Evolutionary conservation across 192 early-diverging fungal genomes (phyloP).

Genomic region (Coemansia interrupta): DNA sequence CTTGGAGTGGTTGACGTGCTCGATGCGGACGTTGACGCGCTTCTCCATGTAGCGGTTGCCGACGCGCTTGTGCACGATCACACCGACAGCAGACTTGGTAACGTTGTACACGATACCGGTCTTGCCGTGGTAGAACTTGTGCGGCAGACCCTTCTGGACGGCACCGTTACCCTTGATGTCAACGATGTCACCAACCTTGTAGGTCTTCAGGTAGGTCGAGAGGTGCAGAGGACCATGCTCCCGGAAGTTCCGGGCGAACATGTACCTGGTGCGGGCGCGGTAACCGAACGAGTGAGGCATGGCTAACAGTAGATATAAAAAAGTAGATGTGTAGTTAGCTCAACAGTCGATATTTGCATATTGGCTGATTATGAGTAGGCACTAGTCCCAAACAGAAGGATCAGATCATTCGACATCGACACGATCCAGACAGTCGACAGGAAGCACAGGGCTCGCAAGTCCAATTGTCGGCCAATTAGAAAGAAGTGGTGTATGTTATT

Average conservation of each 20-base stretch:
- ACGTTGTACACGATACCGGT: conserved; percentile 99
- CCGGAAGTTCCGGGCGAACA: conserved; percentile 97
- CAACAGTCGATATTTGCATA: neutral
- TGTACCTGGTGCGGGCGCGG: conserved; percentile 96
- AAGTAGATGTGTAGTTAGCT: neutral
- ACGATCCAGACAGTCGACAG: no score
- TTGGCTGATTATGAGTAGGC: neutral
- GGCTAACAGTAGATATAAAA: conserved; percentile 22
- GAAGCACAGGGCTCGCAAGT: no score
- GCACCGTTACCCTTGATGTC: conserved; percentile 99
- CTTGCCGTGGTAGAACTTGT: conserved; percentile 99
- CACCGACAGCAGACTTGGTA: conserved; percentile 97
- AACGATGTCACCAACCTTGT: conserved; percentile 99
- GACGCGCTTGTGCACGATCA: conserved; percentile 97
- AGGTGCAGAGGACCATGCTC: conserved; percentile 87
- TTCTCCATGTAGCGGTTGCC: conserved; percentile 98
- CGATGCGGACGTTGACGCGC: conserved; percentile 96
- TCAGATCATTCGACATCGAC: no score
- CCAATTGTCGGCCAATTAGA: no score
- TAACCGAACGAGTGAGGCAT: conserved; percentile 89
- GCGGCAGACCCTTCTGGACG: conserved; percentile 99
- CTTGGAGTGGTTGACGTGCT: conserved; percentile 99
- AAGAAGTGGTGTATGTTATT: no score
- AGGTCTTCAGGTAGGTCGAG: conserved; percentile 96
- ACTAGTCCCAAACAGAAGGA: neutral